Evolutionary conservation across 441 rosid genomes (phyloP), one percentile per base, ranked within the genome.

Genomic region (Populus tomentosa): DNA sequence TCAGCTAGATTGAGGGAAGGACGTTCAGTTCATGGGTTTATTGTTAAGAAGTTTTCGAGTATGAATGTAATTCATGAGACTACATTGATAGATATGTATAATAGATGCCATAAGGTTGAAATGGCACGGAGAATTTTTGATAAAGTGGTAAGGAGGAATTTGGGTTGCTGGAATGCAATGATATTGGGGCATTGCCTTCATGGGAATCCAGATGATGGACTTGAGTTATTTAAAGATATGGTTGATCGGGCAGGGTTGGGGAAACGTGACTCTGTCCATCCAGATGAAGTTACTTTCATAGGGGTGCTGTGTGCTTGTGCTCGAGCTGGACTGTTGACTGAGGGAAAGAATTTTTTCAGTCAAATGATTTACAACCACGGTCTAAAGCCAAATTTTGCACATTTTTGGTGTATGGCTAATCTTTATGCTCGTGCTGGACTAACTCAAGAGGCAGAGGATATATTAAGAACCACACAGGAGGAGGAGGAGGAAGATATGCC

Each of bases 351-450:
- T 66, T 91, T 83, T 79, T 91, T 94, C 76, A 72, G 85, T 36
- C 83, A 88, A 75, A 94, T 94, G 97, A 87, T 71, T 67, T 83
- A 83, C 7, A 81, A 76, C 79, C 89, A 85, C 78, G 75, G 85
- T 10, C 76, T 92, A 62, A 81, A 78, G 33, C 97, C 95, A 2
- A 84, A 86, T 73, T 76, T 86, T 70, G 90, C 93, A 75, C 98
- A 91, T 77, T 90, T 88, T 85, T 91, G 96, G 67, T 89, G 95
- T 73, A 88, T 94, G 97, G 91, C 92, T 74, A 92, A 91, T 78
- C 94, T 94, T 70, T 79, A 92, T 75, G 95, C 94, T 69, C 85
- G 88, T 77, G 87, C 86, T 30, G 97, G 97, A 56, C 85, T 84
- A 26, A 62, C 88, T 26, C 82, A 90, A 75, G 97, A 91, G 83